phyloP scores from a whole-genome alignment of 1,139 yeast genomes.

The Hansenula sp. region DNA sequence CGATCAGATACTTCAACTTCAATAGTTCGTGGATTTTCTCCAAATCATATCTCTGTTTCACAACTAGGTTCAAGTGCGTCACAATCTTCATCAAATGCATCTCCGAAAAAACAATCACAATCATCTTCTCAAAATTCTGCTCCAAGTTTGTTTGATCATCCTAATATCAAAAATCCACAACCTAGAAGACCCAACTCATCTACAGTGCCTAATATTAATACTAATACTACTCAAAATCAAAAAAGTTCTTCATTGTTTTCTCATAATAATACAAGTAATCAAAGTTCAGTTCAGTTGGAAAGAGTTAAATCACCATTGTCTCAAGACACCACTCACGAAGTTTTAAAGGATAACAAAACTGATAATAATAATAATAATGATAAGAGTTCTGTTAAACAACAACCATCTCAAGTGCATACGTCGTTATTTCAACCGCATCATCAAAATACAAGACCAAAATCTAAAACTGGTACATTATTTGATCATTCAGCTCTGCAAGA shows the following conservation, averaged over 20 bases:
- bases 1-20: conserved; percentile 34
- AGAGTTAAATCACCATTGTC: conserved; percentile 19
- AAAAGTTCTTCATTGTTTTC: not conserved
- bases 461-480: conserved; percentile 6
- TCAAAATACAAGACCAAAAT: conserved; percentile 1
- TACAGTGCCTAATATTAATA: not conserved
- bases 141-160: conserved; percentile 5
- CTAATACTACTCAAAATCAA: not conserved
- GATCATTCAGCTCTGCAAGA: conserved; percentile 5
- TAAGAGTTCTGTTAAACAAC: too few species aligned
- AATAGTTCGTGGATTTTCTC: conserved; percentile 43
- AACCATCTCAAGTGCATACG: conserved; percentile 2
- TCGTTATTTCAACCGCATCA: conserved; percentile 2
- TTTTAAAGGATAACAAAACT: conserved; percentile 2
- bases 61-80: conserved; percentile 4
- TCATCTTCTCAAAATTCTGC: too few species aligned
- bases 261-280: not conserved
- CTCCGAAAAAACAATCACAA: conserved; percentile 2
- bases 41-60: conserved; percentile 31
- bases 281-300: conserved; percentile 2
- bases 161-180: not conserved
- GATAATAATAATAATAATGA: too few species aligned
- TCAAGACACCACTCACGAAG: conserved; percentile 14
- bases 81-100: conserved; percentile 4
- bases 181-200: conserved; percentile 2